Percentiles rank a stretch among this genome's conserved stretches.
These are phyloP conservation scores for Lagerstroemia speciosa DNA, from an alignment of 345 rosid genomes.

Conservation along the genomic window DNA sequence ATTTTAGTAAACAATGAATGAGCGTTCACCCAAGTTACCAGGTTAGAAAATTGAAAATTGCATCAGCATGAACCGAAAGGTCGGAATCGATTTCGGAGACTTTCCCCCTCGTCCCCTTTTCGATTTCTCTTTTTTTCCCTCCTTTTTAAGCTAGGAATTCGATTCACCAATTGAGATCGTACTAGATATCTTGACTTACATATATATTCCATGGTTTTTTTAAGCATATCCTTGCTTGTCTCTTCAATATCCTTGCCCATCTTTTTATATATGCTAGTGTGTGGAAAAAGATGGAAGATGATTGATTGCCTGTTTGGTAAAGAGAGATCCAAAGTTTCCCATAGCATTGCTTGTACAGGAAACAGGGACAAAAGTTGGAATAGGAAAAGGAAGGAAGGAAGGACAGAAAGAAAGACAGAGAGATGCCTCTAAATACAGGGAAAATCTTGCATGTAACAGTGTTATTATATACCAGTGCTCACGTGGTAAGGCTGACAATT, in stretches of 20 bases:
- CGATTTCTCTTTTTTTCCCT: no score
- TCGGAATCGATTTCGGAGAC: no score
- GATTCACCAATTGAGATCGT: neutral
- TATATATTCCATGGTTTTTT: neutral
- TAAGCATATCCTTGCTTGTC: constrained; percentile 2
- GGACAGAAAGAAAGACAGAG: neutral
- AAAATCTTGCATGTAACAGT: no score
- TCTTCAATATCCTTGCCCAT: neutral
- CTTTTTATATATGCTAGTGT: neutral
- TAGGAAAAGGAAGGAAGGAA: neutral
- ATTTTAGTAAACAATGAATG: no score
- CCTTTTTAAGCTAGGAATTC: no score
- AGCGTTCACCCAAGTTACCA: no score
- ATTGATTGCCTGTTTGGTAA: constrained; percentile 2
- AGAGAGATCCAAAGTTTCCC: constrained; percentile 3
- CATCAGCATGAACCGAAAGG: no score
- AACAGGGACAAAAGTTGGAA: neutral
- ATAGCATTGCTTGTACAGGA: neutral
- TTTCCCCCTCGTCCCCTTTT: no score
- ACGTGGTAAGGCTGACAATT: no score
- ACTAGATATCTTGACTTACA: constrained; percentile 1
- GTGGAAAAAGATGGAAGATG: constrained; percentile 1
- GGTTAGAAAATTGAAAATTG: no score
- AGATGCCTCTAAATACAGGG: neutral
- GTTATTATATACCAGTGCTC: no score